Evolutionary conservation across 2,329 filamentous ascomycete species (phyloP).

Genomic region (Penicillium sclerotiorum): DNA sequence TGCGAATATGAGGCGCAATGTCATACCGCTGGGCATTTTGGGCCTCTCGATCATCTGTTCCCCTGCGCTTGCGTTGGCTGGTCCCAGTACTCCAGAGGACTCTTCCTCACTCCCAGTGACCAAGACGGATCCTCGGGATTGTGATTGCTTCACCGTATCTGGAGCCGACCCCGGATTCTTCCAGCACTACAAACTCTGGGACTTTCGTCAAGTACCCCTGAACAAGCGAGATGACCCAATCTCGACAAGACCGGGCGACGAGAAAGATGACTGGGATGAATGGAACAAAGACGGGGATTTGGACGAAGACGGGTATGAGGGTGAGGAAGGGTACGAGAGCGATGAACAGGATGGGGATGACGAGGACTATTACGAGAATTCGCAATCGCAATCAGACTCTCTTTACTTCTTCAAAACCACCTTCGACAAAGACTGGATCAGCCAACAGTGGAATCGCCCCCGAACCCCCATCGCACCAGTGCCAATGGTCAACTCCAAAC

Average conservation of each 20-base stretch:
- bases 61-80: constrained; percentile 2
- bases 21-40: neutral
- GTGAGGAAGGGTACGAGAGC: constrained; percentile 1
- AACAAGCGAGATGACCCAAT: constrained; percentile 25
- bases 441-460: constrained; percentile 50
- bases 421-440: constrained; percentile 43
- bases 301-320: constrained; percentile 15
- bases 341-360: constrained; percentile 3
- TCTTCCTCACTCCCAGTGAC: neutral
- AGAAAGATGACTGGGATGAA: constrained; percentile 12
- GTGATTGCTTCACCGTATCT: constrained; percentile 53
- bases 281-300: constrained; percentile 9
- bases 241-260: constrained; percentile 17
- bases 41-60: constrained; percentile 9
- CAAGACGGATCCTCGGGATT: constrained; percentile 29
- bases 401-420: constrained; percentile 35
- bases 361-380: constrained; percentile 3
- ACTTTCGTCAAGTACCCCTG: constrained; percentile 51
- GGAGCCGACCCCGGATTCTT: constrained; percentile 50
- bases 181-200: constrained; percentile 55
- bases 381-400: constrained; percentile 17
- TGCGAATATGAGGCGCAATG: neutral
- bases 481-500: constrained; percentile 48
- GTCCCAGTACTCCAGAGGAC: neutral
- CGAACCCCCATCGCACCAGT: constrained; percentile 41